A percentile compares a stretch with the other conserved stretches of the same genome.
Conservation (phyloP, 1,139 yeast species). For the Hanseniaspora sp. region DNA sequence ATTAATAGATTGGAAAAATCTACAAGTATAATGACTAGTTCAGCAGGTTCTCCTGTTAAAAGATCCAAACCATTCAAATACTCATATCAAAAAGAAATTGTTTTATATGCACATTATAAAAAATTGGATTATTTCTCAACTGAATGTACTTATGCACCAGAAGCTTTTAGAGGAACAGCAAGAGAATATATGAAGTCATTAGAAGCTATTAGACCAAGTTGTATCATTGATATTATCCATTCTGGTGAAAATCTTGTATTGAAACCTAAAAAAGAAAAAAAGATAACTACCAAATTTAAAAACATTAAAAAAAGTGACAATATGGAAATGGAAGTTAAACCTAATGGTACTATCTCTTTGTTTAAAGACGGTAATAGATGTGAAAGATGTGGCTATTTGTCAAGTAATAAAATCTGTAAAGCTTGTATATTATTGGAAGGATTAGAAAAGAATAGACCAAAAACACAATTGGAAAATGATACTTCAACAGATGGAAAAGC, state of each 20-base stretch:
- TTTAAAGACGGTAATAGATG: conserved; percentile 62
- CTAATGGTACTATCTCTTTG: conserved; percentile 51
- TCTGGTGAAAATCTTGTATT: conserved; percentile 82
- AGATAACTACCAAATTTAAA: conserved; percentile 17
- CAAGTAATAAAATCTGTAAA: conserved; percentile 80
- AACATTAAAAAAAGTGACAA: conserved; percentile 18
- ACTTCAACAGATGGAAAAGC: conserved; percentile 55
- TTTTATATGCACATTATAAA: conserved; percentile 91
- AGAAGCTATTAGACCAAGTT: conserved; percentile 82
- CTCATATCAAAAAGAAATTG: conserved; percentile 94
- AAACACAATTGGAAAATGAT: conserved; percentile 43
- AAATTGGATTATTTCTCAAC: conserved; percentile 92
- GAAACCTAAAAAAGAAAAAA: conserved; percentile 39
- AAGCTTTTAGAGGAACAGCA: conserved; percentile 96
- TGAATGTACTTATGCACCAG: conserved; percentile 96
- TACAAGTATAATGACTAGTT: conserved; percentile 75
- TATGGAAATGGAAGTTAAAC: conserved; percentile 41
- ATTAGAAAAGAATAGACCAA: conserved; percentile 63
- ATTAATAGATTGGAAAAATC: conserved; percentile 83
- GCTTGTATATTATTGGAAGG: conserved; percentile 87
- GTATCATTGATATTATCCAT: conserved; percentile 86
- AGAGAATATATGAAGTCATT: conserved; percentile 80
- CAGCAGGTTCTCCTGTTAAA: conserved; percentile 69
- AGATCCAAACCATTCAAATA: conserved; percentile 94
- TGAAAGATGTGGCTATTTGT: conserved; percentile 81